These are phyloP conservation scores for Myxozyma neotropica DNA, from an alignment of 805 yeast species.

Conservation along the genomic window DNA sequence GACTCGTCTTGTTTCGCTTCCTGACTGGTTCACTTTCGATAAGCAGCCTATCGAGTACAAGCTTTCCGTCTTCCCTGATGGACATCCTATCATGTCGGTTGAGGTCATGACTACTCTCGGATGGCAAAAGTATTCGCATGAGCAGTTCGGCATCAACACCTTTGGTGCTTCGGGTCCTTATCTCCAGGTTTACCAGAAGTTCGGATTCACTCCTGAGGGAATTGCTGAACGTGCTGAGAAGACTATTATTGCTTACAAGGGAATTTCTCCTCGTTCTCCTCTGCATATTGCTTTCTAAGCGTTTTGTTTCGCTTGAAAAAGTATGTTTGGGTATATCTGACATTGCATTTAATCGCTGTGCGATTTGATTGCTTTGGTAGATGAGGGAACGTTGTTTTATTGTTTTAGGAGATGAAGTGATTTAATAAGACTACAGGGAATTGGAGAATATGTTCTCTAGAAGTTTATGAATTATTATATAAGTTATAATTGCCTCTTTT, in stretches of 20 bases:
- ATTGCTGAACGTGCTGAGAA: conserved; percentile 81
- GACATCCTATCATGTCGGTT: conserved; percentile 87
- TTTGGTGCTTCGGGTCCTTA: conserved; percentile 97
- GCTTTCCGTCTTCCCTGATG: conserved; percentile 89
- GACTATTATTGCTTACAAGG: conserved; percentile 82
- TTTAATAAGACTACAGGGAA: too few species aligned
- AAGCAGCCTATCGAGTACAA: conserved; percentile 73
- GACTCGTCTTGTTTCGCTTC: conserved; percentile 86
- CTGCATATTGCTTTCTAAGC: conserved; percentile 66
- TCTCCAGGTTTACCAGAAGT: conserved; percentile 74
- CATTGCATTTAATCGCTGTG: not conserved
- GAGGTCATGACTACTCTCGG: conserved; percentile 92
- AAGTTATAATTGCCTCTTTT: too few species aligned
- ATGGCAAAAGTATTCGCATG: conserved; percentile 95
- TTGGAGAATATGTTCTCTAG: too few species aligned
- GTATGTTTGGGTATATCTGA: too few species aligned
- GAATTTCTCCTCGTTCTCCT: conserved; percentile 67
- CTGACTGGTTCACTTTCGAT: conserved; percentile 91
- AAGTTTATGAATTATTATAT: too few species aligned
- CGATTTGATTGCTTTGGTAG: not conserved
- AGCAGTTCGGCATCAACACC: conserved; percentile 91
- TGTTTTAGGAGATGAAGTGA: too few species aligned
- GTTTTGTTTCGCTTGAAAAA: not conserved
- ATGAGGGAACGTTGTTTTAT: too few species aligned
- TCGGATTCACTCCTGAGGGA: conserved; percentile 92